Percentiles rank a stretch among this genome's conserved stretches.
These are phyloP conservation scores for Medakamo hakoo DNA, from an alignment of 139 green algal genomes.

Conservation along the genomic window DNA sequence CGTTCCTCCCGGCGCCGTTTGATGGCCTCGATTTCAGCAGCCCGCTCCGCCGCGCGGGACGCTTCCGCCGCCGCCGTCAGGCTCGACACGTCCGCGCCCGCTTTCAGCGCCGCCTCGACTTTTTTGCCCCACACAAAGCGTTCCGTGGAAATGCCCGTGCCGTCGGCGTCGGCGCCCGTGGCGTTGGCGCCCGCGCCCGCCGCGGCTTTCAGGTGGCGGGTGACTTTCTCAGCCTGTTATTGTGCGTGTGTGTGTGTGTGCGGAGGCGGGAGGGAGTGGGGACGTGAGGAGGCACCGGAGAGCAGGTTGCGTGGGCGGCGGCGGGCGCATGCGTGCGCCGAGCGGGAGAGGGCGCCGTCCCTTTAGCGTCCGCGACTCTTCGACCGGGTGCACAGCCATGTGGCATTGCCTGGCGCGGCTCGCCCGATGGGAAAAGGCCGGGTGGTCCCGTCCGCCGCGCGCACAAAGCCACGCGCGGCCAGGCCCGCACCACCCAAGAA, in stretches of 20 bases:
- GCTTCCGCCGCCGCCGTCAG: conserved; percentile 39
- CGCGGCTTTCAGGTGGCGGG: background rate
- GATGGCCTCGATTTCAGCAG: conserved; percentile 82
- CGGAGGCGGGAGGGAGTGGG: background rate
- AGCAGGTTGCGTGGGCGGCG: background rate
- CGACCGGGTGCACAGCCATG: no score
- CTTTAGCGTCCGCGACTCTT: no score
- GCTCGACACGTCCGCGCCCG: conserved; percentile 38
- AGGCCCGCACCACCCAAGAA: no score
- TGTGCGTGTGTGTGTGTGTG: background rate
- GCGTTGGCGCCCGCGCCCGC: background rate
- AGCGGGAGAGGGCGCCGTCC: no score
- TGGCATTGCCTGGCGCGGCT: no score
- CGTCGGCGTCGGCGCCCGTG: background rate
- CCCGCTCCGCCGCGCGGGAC: conserved; percentile 29
- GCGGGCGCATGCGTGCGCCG: no score
- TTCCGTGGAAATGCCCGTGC: background rate
- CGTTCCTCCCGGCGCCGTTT: conserved; percentile 68
- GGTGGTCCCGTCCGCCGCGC: no score
- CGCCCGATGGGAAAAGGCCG: no score
- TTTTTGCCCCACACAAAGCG: conserved; percentile 93
- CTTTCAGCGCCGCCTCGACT: conserved; percentile 59
- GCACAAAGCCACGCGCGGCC: no score
- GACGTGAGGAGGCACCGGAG: background rate
- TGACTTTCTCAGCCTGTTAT: background rate